Evolutionary conservation across 148 eudicot genomes (phyloP), one percentile per base, ranked within the genome.

Genomic region (Rhododendron griersonianum): DNA sequence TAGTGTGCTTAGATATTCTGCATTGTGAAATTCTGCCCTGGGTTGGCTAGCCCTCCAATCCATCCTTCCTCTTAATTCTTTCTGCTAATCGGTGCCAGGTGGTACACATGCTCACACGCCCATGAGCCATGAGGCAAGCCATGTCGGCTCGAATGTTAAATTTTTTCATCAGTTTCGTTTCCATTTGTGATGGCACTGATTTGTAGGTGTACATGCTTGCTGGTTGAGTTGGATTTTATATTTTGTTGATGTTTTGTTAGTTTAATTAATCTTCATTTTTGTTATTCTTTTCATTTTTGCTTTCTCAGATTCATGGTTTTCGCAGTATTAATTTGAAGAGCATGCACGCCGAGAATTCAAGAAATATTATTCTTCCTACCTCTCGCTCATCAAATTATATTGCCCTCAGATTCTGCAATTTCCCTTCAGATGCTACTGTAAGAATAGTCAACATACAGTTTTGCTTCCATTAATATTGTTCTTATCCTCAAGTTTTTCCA

Each of bases 271-370:
- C 35, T 61, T 84, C 79, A 50, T 84, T 41, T 18, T 51, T 28
- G 74, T 23, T 84, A 63, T 57, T 75, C 75, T 57, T 25, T 50
- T 69, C 79, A 78, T 69, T 84, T 90, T 89, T 88, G 89, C 84
- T 86, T 86, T 94, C 99, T 92, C 92, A 93, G 93, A 93, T 90
- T 94, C 91, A 83, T 94, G 92, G 78, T 93, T 94, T 93, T 97
- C 92, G 90, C 99, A 97, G 99, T 93, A 92, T 97, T 90, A 89
- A 97, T 91, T 92, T 97, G 93, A 94, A 93, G 96, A 91, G 96
- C 89, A 88, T 97, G 94, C 99, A 97, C 45, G 90, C 93, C 37
- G 98, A 94, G 93, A 87, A 93, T 89, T 85, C 87, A 81, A 89
- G 90, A 81, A 89, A 94, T 91, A 91, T 94, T 65, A 88, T 95